Evolutionary conservation across 2,329 filamentous ascomycete genomes (phyloP).

Genomic region (Exutisphaerella laricina): DNA sequence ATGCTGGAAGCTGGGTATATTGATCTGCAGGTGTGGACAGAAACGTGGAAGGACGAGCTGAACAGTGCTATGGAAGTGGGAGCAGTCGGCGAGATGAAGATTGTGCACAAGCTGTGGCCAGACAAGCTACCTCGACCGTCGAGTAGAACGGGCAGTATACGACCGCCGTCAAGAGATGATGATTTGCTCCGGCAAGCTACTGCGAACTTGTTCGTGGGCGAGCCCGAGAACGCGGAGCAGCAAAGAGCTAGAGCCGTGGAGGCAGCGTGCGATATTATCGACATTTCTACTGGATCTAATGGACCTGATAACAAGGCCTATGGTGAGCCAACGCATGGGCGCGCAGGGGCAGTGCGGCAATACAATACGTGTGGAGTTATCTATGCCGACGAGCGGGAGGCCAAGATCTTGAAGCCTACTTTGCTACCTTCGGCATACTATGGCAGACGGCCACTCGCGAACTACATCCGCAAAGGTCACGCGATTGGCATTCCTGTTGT

Average conservation of each 20-base stretch:
- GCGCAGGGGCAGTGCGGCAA: constrained; percentile 46
- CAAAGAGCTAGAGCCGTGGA: constrained; percentile 41
- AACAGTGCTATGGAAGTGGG: constrained; percentile 87
- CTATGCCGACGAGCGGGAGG: constrained; percentile 70
- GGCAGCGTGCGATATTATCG: constrained; percentile 44
- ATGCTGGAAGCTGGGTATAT: constrained; percentile 87
- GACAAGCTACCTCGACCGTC: constrained; percentile 45
- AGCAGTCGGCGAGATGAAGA: constrained; percentile 83
- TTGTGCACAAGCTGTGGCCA: constrained; percentile 78
- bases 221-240: constrained; percentile 40
- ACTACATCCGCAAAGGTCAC: constrained; percentile 72
- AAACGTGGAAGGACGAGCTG: constrained; percentile 89
- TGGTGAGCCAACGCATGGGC: constrained; percentile 38
- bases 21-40: constrained; percentile 72
- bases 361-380: constrained; percentile 78
- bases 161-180: constrained; percentile 13
- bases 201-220: constrained; percentile 29
- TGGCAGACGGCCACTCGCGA: constrained; percentile 70
- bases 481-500: constrained; percentile 83
- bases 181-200: constrained; percentile 23
- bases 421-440: constrained; percentile 81
- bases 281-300: constrained; percentile 42
- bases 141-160: constrained; percentile 1
- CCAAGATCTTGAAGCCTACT: constrained; percentile 81
- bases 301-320: constrained; percentile 46